Evolutionary conservation across 257 asterid genomes (phyloP), one percentile per base, ranked within the genome.

Genomic region (Salvia miltiorrhiza): DNA sequence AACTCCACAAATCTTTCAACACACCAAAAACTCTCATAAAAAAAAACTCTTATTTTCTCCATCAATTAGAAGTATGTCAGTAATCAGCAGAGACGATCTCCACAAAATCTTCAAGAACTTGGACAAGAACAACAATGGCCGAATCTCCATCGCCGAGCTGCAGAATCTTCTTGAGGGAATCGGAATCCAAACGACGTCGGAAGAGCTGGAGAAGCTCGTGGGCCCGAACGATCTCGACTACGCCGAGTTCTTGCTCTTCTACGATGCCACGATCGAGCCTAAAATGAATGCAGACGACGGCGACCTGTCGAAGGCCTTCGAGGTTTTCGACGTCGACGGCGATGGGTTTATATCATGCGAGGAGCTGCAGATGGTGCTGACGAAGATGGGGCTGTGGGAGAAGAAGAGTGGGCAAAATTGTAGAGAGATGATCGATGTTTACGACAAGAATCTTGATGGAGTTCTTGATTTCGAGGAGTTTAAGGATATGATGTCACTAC

Each of bases 291-390:
- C 33, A 21, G 33, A 45, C 53, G 16, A 10, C 4, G 21, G 3
- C 10, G 53, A 45, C 65, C 79, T 85, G 14, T 28, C 13, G 3
- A 58, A 85, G 45, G 85, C 89, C 39, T 85, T 87, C 28, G 17
- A 59, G 67, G 84, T 81, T 37, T 87, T 85, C 11, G 88, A 87
- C 68, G 39, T 50, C 56, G 55, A 85, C 61, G 85, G 80, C 0
- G 90, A 87, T 65, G 89, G 95, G 4, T 83, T 76, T 76, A 85
- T 85, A n/a, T 83, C 85, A 5, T 73, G 80, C 23, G 89, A 83
- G 47, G 95, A 85, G 60, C 78, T 87, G 17, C 75, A 76, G 35
- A 56, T 9, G 45, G 86, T 71, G 9, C 30, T 87, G 59, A 55
- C 76, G 23, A 82, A 75, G 57, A 50, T 87, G 53, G 91, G 83